These are phyloP conservation scores for Neopestalotiopsis clavispora DNA, from an alignment of 2,329 filamentous ascomycete genomes.

Conservation along the genomic window DNA sequence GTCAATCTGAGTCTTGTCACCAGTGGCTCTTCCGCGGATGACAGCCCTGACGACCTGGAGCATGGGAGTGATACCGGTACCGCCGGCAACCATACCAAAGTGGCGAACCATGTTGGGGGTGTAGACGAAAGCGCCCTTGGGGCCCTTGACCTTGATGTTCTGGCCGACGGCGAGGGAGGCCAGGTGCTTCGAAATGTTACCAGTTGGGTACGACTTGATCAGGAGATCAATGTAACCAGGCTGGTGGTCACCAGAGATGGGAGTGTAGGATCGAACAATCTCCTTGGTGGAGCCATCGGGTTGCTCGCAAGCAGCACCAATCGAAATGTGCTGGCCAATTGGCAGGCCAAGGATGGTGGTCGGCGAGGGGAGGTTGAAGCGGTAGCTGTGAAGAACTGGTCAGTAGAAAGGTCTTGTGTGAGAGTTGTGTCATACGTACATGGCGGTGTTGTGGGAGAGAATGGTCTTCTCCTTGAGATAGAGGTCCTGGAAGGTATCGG, in stretches of 20 bases:
- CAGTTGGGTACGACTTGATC: conserved; percentile 96
- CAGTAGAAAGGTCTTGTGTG: conserved; percentile 13
- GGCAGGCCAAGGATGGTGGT: conserved; percentile 90
- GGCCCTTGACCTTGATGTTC: conserved; percentile 87
- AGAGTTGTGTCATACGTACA: conserved; percentile 58
- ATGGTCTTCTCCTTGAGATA: conserved; percentile 93
- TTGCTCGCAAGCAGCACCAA: conserved; percentile 75
- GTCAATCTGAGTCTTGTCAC: conserved; percentile 87
- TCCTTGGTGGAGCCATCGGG: conserved; percentile 77
- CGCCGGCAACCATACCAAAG: conserved; percentile 98
- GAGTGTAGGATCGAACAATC: conserved; percentile 90
- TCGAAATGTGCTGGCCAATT: conserved; percentile 98
- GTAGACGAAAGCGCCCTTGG: conserved; percentile 98
- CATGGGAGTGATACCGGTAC: conserved; percentile 98
- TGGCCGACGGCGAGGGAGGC: conserved; percentile 82
- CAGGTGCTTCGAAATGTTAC: conserved; percentile 96
- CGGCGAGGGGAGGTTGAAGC: conserved; percentile 81
- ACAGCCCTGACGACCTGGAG: conserved; percentile 94
- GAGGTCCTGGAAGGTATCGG: conserved; percentile 87
- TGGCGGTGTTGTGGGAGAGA: conserved; percentile 97
- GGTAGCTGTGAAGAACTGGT: conserved; percentile 67
- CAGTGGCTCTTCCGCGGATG: conserved; percentile 76
- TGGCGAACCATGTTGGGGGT: conserved; percentile 94
- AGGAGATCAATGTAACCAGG: conserved; percentile 93
- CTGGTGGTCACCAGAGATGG: conserved; percentile 87